Percentiles rank a stretch among this genome's conserved stretches.
These are phyloP conservation scores for Saccharum spontaneum DNA, from an alignment of 176 grass and related monocot genomes.

Conservation along the genomic window DNA sequence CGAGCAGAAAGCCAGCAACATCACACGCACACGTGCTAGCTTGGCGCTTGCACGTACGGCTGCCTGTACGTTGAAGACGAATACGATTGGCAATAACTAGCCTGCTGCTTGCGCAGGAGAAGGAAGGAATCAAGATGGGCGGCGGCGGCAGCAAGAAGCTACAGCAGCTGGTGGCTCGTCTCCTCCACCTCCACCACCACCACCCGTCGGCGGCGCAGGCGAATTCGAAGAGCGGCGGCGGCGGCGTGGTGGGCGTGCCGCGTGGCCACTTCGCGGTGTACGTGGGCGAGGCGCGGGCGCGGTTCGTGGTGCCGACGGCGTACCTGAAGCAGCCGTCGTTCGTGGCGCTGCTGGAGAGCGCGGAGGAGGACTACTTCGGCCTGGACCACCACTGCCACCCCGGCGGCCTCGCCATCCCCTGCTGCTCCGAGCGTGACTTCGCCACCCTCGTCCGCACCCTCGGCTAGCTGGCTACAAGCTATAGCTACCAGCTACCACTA, in stretches of 20 bases:
- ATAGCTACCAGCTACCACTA: too few species aligned
- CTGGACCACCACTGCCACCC: conserved; percentile 43
- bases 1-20: too few species aligned
- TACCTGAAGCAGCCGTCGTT: conserved; percentile 57
- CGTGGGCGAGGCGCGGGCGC: not conserved
- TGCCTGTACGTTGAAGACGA: not conserved
- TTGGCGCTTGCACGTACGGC: too few species aligned
- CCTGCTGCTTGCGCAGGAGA: too few species aligned
- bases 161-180: conserved; percentile 45
- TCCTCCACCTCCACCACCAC: conserved; percentile 27
- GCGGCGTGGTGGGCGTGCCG: conserved; percentile 16
- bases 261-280: conserved; percentile 53
- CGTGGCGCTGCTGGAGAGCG: conserved; percentile 52
- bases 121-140: not conserved
- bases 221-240: not conserved
- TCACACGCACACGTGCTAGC: too few species aligned
- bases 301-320: conserved; percentile 53
- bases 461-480: too few species aligned
- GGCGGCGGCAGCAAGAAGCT: conserved; percentile 29
- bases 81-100: too few species aligned
- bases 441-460: too few species aligned
- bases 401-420: too few species aligned
- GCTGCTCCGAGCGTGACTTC: too few species aligned
- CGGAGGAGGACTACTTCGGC: conserved; percentile 58
- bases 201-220: too few species aligned